Evolutionary conservation across 495 filamentous ascomycete species (phyloP), one percentile per base, ranked within the genome.

Genomic region (Hapsidospora chrysogenum): DNA sequence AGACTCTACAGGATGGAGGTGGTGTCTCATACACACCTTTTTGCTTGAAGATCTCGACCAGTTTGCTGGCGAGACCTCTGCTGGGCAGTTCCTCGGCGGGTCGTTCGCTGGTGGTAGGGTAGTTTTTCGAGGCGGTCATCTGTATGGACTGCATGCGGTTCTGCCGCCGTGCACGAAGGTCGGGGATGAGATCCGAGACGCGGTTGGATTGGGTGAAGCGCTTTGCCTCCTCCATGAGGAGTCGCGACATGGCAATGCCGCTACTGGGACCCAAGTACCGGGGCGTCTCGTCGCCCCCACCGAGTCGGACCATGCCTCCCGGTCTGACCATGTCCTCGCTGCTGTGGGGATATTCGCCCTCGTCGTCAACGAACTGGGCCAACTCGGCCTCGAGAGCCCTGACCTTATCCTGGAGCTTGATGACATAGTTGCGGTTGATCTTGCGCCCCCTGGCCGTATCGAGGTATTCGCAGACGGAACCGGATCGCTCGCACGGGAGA

Each of bases 171-270:
- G 41, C 44, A 8, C 36, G 41, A 25, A 78, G 62, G 39, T 79
- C 76, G 4, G 83, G 76, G n/a, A 89, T 72, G 18, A 95, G 71
- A 46, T 92, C 83, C 35, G 80, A 76, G 56, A 94, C 92, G 39
- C 73, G 80, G 51, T 80, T 81, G 2, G 79, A 73, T 39, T 82
- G 76, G 20, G 79, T 85, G 41, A 81, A 84, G 39, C 80, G 76
- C 46, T 87, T 96, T 30, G 86, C 86, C 46, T 92, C 73, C 50
- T 93, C 85, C 75, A 96, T 92, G 18, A 96, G 80, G 45, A 95
- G 59, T 22, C 86, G 73, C 13, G 85, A 87, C 58, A 96, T 87
- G 41, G 82, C 83, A 50, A 92, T 87, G 40, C 87, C 87, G 51
- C 87, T 95, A 9, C 84, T 87, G 9, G 87, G 76, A 0, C 87